Evolutionary conservation across 2,329 filamentous ascomycete genomes (phyloP), one percentile per base, ranked within the genome.

Genomic region (Aspergillus eucalypticola): DNA sequence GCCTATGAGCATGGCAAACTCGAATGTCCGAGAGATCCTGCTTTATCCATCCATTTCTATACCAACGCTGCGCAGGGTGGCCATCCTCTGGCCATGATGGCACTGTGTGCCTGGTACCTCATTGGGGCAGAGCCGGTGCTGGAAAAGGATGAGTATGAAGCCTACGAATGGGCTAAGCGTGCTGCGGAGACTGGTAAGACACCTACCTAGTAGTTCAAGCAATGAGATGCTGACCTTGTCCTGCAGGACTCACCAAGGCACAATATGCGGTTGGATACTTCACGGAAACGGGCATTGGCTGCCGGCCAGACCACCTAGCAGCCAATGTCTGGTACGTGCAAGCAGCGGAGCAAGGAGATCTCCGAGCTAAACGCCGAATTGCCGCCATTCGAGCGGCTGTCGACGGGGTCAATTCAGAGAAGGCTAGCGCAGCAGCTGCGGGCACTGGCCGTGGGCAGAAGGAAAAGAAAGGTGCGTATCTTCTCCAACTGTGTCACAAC

Each of bases 281-380:
- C 75, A 97, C 93, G 5, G 95, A 99, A 76, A 96, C 96, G 91
- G 95, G 95, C 64, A 97, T 99, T 68, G 95, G 95, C 53, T 97
- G 92, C 75, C 90, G 92, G 39, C 88, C 92, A 52, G 95, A 99
- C 74, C 88, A 94, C n/a, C 84, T 99, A 46, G 93, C 97, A 76
- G 94, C 95, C 67, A 99, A 99, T 71, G 91, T 96, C 32, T 98
- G 93, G 94, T 99, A 99, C 74, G 94, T 99, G 67, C 91, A 91
- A 76, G 95, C 95, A 5, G 94, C 95, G 15, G 94, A 96, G 67
- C 86, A 91, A 53, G 95, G 94, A 50, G 93, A 98, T 70, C 91
- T 95, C 69, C 87, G 92, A 60, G 95, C 95, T 54, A 94, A 90
- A 75, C 90, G 95, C 70, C 86, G 95, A 25, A 83, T 99, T 56